Evolutionary conservation across 345 rosid species (phyloP).

Genomic region (Brassica cretica): DNA sequence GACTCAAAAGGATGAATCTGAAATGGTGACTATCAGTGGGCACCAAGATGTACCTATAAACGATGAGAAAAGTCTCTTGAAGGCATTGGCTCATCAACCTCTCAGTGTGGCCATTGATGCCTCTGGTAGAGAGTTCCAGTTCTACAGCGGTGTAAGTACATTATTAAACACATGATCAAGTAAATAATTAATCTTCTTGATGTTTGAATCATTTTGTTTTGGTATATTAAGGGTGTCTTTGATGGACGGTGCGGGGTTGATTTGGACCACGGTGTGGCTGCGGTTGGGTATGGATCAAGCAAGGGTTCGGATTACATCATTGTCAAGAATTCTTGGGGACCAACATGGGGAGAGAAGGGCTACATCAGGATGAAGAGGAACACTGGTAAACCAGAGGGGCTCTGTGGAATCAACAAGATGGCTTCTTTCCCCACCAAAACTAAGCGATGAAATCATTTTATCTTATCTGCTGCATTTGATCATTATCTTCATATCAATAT

Average conservation of each 20-base stretch:
- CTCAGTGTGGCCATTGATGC: constrained; percentile 82
- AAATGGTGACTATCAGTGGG: constrained; percentile 56
- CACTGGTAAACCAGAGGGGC: constrained; percentile 72
- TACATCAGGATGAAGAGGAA: constrained; percentile 76
- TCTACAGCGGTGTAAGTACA: constrained; percentile 64
- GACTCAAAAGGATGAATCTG: constrained; percentile 56
- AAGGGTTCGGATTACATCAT: constrained; percentile 64
- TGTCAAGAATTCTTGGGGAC: constrained; percentile 90
- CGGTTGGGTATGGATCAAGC: constrained; percentile 78
- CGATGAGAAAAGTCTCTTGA: constrained; percentile 60
- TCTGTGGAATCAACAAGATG: constrained; percentile 85
- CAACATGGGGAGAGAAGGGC: constrained; percentile 82
- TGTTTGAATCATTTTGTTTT: constrained; percentile 7
- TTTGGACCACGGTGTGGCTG: constrained; percentile 77
- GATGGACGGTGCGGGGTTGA: constrained; percentile 65
- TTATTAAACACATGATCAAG: not conserved
- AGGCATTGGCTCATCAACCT: constrained; percentile 80
- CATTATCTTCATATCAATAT: constrained; percentile 4
- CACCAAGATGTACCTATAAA: constrained; percentile 71
- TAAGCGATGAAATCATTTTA: constrained; percentile 22
- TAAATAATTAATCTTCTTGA: not conserved
- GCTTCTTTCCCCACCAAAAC: constrained; percentile 76
- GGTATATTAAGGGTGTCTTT: constrained; percentile 63
- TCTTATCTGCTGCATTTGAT: not conserved
- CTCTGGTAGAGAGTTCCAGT: constrained; percentile 70